phyloP scores from a whole-genome alignment of 495 filamentous ascomycete genomes.

The Baudoinia panamericana region DNA sequence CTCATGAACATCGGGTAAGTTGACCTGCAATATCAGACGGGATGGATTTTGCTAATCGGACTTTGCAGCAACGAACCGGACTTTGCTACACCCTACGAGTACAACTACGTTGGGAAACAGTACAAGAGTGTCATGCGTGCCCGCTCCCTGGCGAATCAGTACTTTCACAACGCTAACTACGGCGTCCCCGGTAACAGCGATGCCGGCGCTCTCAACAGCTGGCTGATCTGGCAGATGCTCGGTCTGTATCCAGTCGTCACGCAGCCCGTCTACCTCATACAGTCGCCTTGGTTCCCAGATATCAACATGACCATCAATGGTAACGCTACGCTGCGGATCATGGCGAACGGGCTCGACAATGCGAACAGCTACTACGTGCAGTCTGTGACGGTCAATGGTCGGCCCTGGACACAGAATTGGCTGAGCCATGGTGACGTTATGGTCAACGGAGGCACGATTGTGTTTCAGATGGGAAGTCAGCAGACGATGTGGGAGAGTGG shows the following conservation, averaged over 20 bases:
- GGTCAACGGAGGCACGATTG: conserved; percentile 26
- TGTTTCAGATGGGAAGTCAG: conserved; percentile 24
- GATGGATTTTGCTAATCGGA: not conserved
- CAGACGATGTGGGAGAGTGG: conserved; percentile 26
- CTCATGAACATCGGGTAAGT: conserved; percentile 27
- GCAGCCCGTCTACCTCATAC: conserved; percentile 27
- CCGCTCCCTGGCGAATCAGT: conserved; percentile 22
- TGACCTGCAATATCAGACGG: not conserved
- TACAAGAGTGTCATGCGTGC: conserved; percentile 24
- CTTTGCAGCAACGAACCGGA: conserved; percentile 25
- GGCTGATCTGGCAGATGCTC: conserved; percentile 30
- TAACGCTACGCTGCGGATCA: conserved; percentile 24
- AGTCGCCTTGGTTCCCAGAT: conserved; percentile 26
- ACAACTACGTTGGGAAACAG: conserved; percentile 29
- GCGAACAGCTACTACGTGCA: conserved; percentile 28
- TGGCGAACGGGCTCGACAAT: conserved; percentile 23
- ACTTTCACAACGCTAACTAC: conserved; percentile 22
- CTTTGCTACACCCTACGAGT: conserved; percentile 28
- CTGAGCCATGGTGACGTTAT: conserved; percentile 27
- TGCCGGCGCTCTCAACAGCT: conserved; percentile 27
- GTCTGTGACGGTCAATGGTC: conserved; percentile 26
- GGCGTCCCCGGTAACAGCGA: conserved; percentile 30
- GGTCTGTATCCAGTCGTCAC: conserved; percentile 30
- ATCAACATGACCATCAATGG: conserved; percentile 26
- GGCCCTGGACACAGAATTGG: conserved; percentile 27